Evolutionary conservation across 2,329 filamentous ascomycete genomes (phyloP), one percentile per base, ranked within the genome.

Genomic region (Paracamarosporium sp.): DNA sequence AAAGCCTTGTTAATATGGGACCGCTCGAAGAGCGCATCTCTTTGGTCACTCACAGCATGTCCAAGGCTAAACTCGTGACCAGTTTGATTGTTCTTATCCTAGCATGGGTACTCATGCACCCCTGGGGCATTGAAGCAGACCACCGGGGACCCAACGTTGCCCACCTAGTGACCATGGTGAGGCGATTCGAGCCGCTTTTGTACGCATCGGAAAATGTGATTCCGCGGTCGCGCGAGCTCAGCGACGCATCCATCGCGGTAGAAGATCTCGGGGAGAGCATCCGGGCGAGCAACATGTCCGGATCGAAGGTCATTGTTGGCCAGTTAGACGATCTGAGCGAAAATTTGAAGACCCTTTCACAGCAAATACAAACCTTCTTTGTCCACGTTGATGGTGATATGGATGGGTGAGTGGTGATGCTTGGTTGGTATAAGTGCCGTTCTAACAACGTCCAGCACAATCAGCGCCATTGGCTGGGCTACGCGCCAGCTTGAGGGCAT

Each of bases 401-500:
- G 67, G 94, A 97, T 73, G 90, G 85, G 86, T 88, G 80, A 67
- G 81, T 78, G 55, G 53, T 46, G 31, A n/a, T 41, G 35, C 36
- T 51, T 35, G 25, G 41, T 24, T 36, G 25, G 17, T 22, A 31
- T 43, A 15, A 1, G 9, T 8, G 40, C 12, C 13, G n/a, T 55
- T 50, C 58, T 69, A 41, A 61, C 41, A 25, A 56, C 71, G 48
- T 50, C 20, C 69, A 89, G 90, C 59, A 96, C 97, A 65, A 84
- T 98, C 33, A 90, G 95, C 59, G 92, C 96, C 50, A 97, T 98
- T 93, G 92, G 97, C 73, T 97, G 94, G 94, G 91, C 92, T 13
- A 90, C 90, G 71, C 88, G 93, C 63, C 93, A 97, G 75, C 86
- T 98, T 13, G 83, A 88, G 59, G 83, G 63, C 45, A 72, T 74